Percentiles rank a stretch among this genome's conserved stretches.
These are phyloP conservation scores for Cercospora brassicicola DNA, from an alignment of 2,329 filamentous ascomycete genomes.

Conservation along the genomic window DNA sequence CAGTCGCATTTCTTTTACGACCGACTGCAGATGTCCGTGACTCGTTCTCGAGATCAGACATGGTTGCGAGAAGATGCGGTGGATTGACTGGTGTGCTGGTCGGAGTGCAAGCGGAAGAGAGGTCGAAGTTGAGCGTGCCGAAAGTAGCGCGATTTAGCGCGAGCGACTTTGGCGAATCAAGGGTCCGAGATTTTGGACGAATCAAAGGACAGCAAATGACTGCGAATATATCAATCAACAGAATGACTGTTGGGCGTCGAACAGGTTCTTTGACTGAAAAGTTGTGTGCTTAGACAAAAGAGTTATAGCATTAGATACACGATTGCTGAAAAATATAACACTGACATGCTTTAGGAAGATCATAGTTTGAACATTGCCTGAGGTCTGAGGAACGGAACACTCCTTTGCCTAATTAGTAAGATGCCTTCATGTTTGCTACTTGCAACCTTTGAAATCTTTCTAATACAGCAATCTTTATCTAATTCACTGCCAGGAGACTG, in stretches of 20 bases:
- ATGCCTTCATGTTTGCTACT: neutral
- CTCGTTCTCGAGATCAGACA: slow-evolving; percentile 15
- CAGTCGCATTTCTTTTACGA: slow-evolving; percentile 12
- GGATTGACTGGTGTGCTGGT: neutral
- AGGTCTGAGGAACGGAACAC: neutral
- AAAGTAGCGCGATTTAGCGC: neutral
- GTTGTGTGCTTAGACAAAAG: neutral
- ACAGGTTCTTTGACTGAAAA: neutral
- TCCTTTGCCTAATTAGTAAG: neutral
- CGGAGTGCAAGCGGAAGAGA: neutral
- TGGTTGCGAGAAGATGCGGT: neutral
- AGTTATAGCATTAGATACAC: neutral
- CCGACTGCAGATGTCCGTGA: slow-evolving; percentile 16
- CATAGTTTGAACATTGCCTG: neutral
- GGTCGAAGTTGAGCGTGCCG: neutral
- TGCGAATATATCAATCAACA: neutral
- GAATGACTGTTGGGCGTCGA: neutral
- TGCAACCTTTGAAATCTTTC: neutral
- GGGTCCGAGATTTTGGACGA: neutral
- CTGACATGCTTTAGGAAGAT: neutral
- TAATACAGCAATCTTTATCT: neutral
- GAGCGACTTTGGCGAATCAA: neutral
- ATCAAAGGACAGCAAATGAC: neutral
- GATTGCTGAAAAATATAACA: neutral
- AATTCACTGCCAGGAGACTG: neutral